These are phyloP conservation scores for Colletotrichum nymphaeae DNA, from an alignment of 2,329 filamentous ascomycete species.

Conservation along the genomic window DNA sequence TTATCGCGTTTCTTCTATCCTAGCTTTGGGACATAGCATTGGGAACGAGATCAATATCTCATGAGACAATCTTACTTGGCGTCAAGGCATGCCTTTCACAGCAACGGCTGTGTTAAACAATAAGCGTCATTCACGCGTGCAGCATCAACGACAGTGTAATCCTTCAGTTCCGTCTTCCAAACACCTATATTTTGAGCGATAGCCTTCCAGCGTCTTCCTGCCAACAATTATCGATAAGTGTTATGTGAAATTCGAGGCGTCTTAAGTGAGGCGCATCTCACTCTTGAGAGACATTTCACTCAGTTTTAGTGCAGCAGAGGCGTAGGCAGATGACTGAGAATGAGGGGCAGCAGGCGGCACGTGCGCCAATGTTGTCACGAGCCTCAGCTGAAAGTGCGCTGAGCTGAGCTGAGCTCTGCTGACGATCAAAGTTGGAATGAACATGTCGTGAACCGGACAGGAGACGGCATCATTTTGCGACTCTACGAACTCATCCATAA, in stretches of 20 bases:
- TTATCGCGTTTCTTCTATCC: no score
- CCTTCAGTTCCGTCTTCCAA: no score
- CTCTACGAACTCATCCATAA: neutral
- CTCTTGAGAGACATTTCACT: neutral
- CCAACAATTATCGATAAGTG: no score
- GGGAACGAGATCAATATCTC: no score
- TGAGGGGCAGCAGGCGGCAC: constrained; percentile 17
- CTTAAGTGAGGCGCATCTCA: neutral
- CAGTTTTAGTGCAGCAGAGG: neutral
- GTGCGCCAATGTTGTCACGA: constrained; percentile 18
- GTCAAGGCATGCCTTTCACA: no score
- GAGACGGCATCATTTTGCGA: neutral
- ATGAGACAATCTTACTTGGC: no score
- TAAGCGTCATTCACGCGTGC: no score
- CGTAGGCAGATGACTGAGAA: neutral
- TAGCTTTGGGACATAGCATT: no score
- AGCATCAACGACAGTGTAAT: no score
- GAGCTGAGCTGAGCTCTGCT: neutral
- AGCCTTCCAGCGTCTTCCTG: no score
- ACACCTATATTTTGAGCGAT: no score
- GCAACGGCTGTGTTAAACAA: no score
- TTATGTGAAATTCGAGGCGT: neutral
- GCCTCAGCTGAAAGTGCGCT: constrained; percentile 10
- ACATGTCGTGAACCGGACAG: neutral
- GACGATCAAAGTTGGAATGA: neutral